Evolutionary conservation across 1,284 basidiomycete genomes (phyloP), one percentile per base, ranked within the genome.

Genomic region (Hypsizygus ulmarius): DNA sequence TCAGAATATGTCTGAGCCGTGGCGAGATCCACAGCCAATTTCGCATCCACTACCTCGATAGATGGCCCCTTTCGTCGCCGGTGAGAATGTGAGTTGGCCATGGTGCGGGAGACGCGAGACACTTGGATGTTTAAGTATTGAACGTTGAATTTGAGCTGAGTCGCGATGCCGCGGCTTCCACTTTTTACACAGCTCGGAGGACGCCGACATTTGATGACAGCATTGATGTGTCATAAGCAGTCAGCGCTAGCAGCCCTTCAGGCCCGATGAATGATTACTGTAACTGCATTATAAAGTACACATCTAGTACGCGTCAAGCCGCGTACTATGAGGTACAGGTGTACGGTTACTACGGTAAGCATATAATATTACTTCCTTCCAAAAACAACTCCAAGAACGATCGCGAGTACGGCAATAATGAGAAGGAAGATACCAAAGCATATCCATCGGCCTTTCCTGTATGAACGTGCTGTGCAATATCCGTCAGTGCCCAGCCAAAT

Each of bases 1-100:
- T 97, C 93, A 32, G 84, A 83, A 59, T 89, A 89, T 2, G 83
- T 76, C 66, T 91, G 88, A 12, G 83, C 82, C 5, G 87, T 90
- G n/a, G 88, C 89, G 42, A 91, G 79, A 63, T 89, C 88, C 21
- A 91, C 81, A 3, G 88, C 89, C 50, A 82, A 75, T 60, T 88
- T 88, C 45, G 88, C 86, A 64, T 90, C 84, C 43, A 90, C 82
- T 18, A 87, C 73, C 55, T 85, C 80, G 43, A 87, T 73, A 5
- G 80, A 76, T 36, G 55, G 60, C 46, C 66, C 62, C 51, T 63
- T 63, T 56, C 69, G 65, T 43, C 69, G 66, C 53, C 64, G 64
- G 40, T 61, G 61, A 30, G 62, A 40, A 25, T 59, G 57, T 57
- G 63, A 54, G 50, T 65, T 59, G 34, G 67, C 48, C 69, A 70